Evolutionary conservation across 331 rosid genomes (phyloP), one percentile per base, ranked within the genome.

Genomic region (Dryas integrifolia): DNA sequence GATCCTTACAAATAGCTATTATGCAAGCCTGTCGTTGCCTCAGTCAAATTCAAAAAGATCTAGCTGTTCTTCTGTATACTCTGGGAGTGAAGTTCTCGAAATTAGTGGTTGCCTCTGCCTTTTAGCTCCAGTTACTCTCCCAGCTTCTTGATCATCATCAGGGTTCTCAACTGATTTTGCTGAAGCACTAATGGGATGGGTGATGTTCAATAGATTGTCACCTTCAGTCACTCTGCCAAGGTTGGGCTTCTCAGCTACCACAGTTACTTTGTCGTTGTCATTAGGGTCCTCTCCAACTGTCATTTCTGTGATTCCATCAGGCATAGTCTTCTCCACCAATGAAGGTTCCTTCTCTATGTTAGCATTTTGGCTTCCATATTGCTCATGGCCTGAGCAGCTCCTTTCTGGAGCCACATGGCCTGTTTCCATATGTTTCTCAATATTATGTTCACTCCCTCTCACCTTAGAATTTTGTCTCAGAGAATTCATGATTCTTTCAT

Each of bases 31-130:
- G 13, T 45, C 15, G 35, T 15, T 4, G 61, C 68, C 74, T 88
- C 85, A 91, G 70, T 91, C 91, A 67, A 87, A 83, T 11, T 74
- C 88, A 39, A 83, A 84, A 60, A 88, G 91, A 74, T 93, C 89
- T 73, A 91, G 86, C 83, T 93, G 91, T 77, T 93, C 98, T 53
- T 91, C 96, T 40, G 98, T 93, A 93, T 96, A 91, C 55, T 81
- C 83, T 0, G 90, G 96, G 60, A 85, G 74, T 21, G 84, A 74
- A 52, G 78, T 47, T 58, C 12, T 73, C 39, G 73, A 61, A 77
- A 79, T 80, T 60, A n/a, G 59, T 45, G 70, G 51, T 67, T 76
- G 81, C 43, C 30, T 35, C 66, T 67, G 72, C 41, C 43, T 68
- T 74, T 77, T 79, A 47, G 55, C 59, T 46, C 58, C 80, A 38